phyloP scores from a whole-genome alignment of 179 eudicot genomes.

The Beta corolliflora region DNA sequence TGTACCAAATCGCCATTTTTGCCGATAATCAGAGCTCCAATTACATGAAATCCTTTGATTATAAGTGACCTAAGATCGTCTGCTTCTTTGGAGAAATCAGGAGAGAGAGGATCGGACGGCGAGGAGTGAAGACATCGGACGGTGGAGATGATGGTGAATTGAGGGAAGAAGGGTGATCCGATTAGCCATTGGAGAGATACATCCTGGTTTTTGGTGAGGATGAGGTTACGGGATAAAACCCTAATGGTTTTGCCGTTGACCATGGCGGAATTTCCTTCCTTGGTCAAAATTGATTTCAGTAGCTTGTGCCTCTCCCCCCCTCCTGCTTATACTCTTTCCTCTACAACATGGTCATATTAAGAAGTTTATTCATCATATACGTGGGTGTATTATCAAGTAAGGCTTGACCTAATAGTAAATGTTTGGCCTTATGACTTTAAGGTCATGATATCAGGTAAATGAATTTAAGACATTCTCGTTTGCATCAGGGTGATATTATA shows the following conservation, averaged over 20 bases:
- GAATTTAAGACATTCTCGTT: too few relatives aligned
- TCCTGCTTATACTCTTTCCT: too few relatives aligned
- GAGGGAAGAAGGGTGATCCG: slow-evolving; percentile 70
- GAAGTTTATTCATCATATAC: too few relatives aligned
- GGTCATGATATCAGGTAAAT: too few relatives aligned
- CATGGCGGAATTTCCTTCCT: slow-evolving; percentile 12
- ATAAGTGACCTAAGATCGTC: slow-evolving; percentile 68
- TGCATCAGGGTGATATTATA: too few relatives aligned
- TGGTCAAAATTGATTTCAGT: neutral
- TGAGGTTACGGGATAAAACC: slow-evolving; percentile 56
- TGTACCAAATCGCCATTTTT: slow-evolving; percentile 36
- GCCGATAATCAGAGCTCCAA: slow-evolving; percentile 65
- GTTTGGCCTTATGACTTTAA: too few relatives aligned
- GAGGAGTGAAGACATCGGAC: slow-evolving; percentile 66
- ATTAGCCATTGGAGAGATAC: slow-evolving; percentile 77
- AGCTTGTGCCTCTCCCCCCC: neutral
- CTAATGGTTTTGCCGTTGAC: slow-evolving; percentile 29
- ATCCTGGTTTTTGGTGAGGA: slow-evolving; percentile 29
- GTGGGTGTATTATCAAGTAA: too few relatives aligned
- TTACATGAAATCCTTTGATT: slow-evolving; percentile 71
- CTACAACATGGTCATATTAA: too few relatives aligned
- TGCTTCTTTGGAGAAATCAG: slow-evolving; percentile 63
- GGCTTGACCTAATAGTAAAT: too few relatives aligned
- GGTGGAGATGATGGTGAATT: slow-evolving; percentile 66
- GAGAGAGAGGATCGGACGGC: slow-evolving; percentile 50